These are phyloP conservation scores for Leishmania arabica DNA, from an alignment of 208 protist species.

Conservation along the genomic window DNA sequence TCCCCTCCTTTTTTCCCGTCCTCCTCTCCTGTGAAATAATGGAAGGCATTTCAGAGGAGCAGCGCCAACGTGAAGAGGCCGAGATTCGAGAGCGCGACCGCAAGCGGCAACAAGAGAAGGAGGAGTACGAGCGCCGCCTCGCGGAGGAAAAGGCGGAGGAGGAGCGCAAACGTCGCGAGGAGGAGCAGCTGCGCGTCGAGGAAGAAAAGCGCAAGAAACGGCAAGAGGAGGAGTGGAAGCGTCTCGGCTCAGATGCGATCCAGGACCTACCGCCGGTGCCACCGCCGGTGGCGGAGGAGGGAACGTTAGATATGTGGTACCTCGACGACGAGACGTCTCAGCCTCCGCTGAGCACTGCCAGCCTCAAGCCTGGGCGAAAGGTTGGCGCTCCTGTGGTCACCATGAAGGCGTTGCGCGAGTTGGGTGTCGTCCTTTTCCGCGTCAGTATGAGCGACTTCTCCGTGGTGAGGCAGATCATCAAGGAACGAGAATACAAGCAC, in stretches of 20 bases:
- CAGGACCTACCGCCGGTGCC: slow-evolving; percentile 81
- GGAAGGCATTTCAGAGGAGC: slow-evolving; percentile 43
- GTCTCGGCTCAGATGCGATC: slow-evolving; percentile 79
- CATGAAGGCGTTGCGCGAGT: slow-evolving; percentile 74
- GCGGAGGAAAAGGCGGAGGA: slow-evolving; percentile 64
- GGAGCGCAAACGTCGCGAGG: slow-evolving; percentile 58
- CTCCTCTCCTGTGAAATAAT: neutral
- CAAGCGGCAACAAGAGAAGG: slow-evolving; percentile 70
- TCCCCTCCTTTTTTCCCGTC: neutral
- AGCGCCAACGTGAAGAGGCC: slow-evolving; percentile 75
- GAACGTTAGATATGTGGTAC: slow-evolving; percentile 79
- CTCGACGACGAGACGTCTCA: slow-evolving; percentile 84
- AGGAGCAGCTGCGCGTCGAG: slow-evolving; percentile 63
- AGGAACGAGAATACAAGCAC: slow-evolving; percentile 91
- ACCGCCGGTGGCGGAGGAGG: slow-evolving; percentile 49
- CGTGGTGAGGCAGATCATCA: slow-evolving; percentile 85
- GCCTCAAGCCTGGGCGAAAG: slow-evolving; percentile 76
- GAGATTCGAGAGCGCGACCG: slow-evolving; percentile 84
- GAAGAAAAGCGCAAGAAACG: slow-evolving; percentile 62
- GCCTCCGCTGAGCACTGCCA: slow-evolving; percentile 57
- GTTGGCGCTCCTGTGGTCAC: slow-evolving; percentile 46
- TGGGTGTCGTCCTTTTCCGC: slow-evolving; percentile 82
- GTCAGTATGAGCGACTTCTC: slow-evolving; percentile 87
- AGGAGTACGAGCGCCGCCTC: slow-evolving; percentile 65
- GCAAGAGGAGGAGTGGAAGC: slow-evolving; percentile 86